Evolutionary conservation across 345 rosid genomes (phyloP).

Genomic region (Melastoma malabathricum): DNA sequence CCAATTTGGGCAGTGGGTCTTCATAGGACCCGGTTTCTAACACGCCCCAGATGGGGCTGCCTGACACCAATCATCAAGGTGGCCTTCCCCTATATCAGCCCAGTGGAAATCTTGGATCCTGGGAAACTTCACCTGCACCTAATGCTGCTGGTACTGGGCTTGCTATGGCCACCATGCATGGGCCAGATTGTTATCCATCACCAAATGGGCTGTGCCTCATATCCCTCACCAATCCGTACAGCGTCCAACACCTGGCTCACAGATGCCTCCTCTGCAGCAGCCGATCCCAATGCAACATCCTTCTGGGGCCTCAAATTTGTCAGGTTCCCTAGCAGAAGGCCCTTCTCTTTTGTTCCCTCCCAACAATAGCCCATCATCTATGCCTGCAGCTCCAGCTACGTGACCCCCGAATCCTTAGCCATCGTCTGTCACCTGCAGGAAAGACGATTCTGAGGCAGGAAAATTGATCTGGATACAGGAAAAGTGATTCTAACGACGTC

Average conservation of each 20-base stretch:
- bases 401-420: too few relatives aligned
- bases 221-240: constrained; percentile 73
- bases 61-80: constrained; percentile 56
- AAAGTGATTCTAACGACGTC: too few relatives aligned
- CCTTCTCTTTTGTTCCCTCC: constrained; percentile 27
- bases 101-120: constrained; percentile 62
- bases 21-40: constrained; percentile 42
- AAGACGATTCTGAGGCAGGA: too few relatives aligned
- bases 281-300: constrained; percentile 58
- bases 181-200: constrained; percentile 79
- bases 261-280: constrained; percentile 55
- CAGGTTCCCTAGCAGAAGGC: constrained; percentile 45
- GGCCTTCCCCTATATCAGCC: constrained; percentile 74
- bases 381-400: too few relatives aligned
- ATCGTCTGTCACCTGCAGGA: too few relatives aligned
- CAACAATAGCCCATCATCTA: constrained; percentile 21
- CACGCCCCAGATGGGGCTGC: constrained; percentile 41
- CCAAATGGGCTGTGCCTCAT: constrained; percentile 73
- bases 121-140: constrained; percentile 71
- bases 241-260: constrained; percentile 60
- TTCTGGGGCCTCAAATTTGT: constrained; percentile 36
- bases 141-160: constrained; percentile 46
- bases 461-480: too few relatives aligned
- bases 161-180: constrained; percentile 62
- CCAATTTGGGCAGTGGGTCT: constrained; percentile 41